These are phyloP conservation scores for Ogataea neopini DNA, from an alignment of 805 yeast species.

Conservation along the genomic window DNA sequence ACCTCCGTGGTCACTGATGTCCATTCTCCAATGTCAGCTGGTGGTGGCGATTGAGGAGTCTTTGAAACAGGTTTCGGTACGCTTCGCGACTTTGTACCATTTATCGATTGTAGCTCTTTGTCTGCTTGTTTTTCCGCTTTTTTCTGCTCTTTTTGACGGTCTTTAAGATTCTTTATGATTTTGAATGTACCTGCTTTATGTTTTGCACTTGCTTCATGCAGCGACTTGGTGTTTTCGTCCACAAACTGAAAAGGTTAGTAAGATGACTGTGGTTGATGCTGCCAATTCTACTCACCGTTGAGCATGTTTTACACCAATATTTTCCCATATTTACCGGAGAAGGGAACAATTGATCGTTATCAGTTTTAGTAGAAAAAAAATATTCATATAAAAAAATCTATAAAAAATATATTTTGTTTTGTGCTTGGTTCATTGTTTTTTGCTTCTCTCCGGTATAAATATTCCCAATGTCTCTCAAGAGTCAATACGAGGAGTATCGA, in stretches of 20 bases:
- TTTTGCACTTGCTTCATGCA: conserved; percentile 37
- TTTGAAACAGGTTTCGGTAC: not conserved
- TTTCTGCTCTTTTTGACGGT: conserved; percentile 25
- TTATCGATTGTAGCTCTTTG: conserved; percentile 1
- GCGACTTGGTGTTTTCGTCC: conserved; percentile 34
- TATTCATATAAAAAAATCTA: too few relatives aligned
- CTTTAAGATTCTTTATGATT: conserved; percentile 30
- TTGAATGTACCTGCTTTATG: conserved; percentile 31
- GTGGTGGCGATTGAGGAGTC: not conserved
- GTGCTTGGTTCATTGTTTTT: not conserved
- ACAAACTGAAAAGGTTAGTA: conserved; percentile 34
- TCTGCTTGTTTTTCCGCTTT: conserved; percentile 19
- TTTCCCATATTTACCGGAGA: conserved; percentile 25
- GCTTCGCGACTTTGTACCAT: not conserved
- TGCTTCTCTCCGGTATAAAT: not conserved
- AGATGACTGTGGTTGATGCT: not conserved
- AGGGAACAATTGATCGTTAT: not conserved
- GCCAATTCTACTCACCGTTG: conserved; percentile 33
- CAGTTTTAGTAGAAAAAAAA: too few relatives aligned
- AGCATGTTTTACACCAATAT: conserved; percentile 41
- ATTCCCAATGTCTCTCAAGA: not conserved
- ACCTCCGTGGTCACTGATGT: not conserved
- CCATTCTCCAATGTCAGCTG: not conserved
- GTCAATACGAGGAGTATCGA: conserved; percentile 4
- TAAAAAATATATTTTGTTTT: not conserved